These are phyloP conservation scores for Alternaria gansuensis DNA, from an alignment of 2,329 filamentous ascomycete genomes.

Conservation along the genomic window DNA sequence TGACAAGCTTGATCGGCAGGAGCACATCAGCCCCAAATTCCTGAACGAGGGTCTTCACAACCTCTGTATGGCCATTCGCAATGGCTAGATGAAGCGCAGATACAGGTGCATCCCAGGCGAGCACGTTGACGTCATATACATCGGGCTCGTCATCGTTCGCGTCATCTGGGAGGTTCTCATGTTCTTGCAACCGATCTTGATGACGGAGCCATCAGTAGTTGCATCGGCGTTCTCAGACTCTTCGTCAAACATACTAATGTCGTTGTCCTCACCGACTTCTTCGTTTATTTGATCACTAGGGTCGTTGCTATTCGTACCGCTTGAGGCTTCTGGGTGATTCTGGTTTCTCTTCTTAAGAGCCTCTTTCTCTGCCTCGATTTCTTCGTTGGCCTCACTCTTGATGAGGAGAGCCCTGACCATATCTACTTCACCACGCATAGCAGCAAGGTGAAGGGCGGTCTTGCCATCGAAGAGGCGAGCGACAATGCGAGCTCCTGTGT, in stretches of 20 bases:
- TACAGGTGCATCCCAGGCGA: constrained; percentile 80
- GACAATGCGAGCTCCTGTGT: constrained; percentile 75
- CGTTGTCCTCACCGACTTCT: constrained; percentile 58
- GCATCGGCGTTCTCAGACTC: constrained; percentile 50
- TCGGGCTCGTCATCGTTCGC: constrained; percentile 73
- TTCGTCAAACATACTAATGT: constrained; percentile 63
- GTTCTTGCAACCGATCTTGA: constrained; percentile 62
- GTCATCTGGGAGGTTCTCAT: constrained; percentile 62
- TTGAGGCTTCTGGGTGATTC: background rate
- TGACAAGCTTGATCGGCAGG: constrained; percentile 73
- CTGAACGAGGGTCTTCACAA: constrained; percentile 72
- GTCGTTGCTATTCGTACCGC: background rate
- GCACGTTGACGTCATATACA: constrained; percentile 77
- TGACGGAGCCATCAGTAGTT: constrained; percentile 79
- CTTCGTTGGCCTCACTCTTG: constrained; percentile 78
- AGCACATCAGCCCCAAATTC: constrained; percentile 80
- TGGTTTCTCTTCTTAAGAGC: constrained; percentile 40
- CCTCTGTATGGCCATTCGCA: constrained; percentile 72
- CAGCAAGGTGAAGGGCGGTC: constrained; percentile 84
- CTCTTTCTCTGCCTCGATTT: constrained; percentile 69
- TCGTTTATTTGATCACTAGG: constrained; percentile 31
- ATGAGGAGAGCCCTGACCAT: constrained; percentile 77
- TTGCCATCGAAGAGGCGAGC: constrained; percentile 79
- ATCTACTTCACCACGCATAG: constrained; percentile 70
- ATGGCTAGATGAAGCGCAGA: constrained; percentile 84